phyloP scores from a whole-genome alignment of 805 yeast genomes.

The Saturnispora sanitii region DNA sequence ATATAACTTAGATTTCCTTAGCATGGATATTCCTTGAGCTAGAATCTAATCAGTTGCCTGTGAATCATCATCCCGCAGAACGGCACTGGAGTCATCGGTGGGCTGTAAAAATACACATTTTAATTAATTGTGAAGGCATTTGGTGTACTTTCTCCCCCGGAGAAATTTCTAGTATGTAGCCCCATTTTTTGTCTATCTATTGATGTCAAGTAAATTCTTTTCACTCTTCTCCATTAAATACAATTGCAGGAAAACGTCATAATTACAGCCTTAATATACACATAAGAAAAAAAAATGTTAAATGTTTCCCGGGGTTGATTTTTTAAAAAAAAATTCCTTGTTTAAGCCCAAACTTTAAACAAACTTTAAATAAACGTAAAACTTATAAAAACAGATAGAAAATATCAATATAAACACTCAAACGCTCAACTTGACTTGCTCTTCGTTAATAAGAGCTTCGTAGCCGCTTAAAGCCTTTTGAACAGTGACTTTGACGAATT shows the following conservation, averaged over 20 bases:
- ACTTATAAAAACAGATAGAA: background rate
- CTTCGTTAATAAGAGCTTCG: constrained; percentile 47
- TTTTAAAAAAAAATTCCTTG: no score
- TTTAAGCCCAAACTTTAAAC: no score
- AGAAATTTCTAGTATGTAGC: no score
- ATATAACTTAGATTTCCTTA: no score
- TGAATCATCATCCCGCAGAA: constrained; percentile 4
- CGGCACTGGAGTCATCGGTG: constrained; percentile 5
- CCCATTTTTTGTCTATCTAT: no score
- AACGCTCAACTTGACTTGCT: constrained; percentile 72
- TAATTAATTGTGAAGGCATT: background rate
- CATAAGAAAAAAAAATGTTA: no score
- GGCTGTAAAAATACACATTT: background rate
- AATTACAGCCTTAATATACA: no score
- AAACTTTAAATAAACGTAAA: background rate
- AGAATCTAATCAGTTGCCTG: background rate
- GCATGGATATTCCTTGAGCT: background rate
- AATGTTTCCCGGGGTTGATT: no score
- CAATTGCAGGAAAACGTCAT: no score
- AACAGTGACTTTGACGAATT: constrained; percentile 79
- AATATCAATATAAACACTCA: constrained; percentile 24
- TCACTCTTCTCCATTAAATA: no score
- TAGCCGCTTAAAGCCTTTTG: constrained; percentile 70
- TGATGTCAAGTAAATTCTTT: no score
- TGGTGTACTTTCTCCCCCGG: background rate